Conservation (phyloP, 306 rosid genomes). For the Ormosia emarginata region DNA sequence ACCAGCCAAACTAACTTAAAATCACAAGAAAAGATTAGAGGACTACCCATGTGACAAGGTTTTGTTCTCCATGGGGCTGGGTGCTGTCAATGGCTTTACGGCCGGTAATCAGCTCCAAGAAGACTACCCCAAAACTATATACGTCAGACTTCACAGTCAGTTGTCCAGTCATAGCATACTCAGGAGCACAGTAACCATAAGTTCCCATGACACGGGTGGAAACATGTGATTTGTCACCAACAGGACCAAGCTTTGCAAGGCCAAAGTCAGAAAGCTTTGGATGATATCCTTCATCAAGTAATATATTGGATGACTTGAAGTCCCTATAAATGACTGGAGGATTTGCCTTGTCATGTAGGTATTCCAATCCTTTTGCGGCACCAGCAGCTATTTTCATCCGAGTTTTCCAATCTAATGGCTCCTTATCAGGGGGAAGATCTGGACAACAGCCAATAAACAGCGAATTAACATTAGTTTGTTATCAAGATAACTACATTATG, state of each 20-base stretch:
- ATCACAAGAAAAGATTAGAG: slow-evolving; percentile 1
- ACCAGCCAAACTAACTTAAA: neutral
- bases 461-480: neutral
- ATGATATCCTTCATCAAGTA: slow-evolving; percentile 76
- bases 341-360: slow-evolving; percentile 85
- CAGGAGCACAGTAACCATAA: slow-evolving; percentile 93
- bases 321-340: slow-evolving; percentile 93
- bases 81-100: slow-evolving; percentile 77
- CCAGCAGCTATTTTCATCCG: slow-evolving; percentile 93
- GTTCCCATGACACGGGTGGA: slow-evolving; percentile 96
- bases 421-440: slow-evolving; percentile 82
- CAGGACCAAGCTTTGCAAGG: slow-evolving; percentile 94
- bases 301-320: slow-evolving; percentile 88
- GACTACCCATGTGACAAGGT: slow-evolving; percentile 84
- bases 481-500: neutral
- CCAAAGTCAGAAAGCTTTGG: slow-evolving; percentile 96
- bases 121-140: slow-evolving; percentile 87
- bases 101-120: slow-evolving; percentile 85
- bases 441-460: slow-evolving; percentile 18
- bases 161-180: slow-evolving; percentile 94
- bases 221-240: slow-evolving; percentile 89
- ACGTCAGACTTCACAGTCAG: slow-evolving; percentile 89
- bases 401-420: slow-evolving; percentile 84
- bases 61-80: slow-evolving; percentile 86
- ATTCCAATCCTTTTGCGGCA: slow-evolving; percentile 85